Percentiles rank a stretch among this genome's conserved stretches.
Conservation (phyloP, 2,329 filamentous ascomycete species). For the Sporothrix dimorphospora region DNA sequence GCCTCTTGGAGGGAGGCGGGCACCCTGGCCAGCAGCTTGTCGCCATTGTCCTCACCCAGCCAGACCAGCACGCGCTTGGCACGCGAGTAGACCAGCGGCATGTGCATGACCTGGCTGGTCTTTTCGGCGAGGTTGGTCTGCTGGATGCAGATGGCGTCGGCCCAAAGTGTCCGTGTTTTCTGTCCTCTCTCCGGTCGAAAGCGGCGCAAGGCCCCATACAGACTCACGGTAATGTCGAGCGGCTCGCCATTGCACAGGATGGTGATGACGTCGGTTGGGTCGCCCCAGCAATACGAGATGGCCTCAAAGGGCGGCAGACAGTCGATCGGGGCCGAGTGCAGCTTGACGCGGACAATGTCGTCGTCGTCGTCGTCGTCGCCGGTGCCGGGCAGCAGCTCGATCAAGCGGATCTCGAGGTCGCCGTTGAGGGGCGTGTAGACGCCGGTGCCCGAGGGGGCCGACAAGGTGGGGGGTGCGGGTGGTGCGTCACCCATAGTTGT, state of each 20-base stretch:
- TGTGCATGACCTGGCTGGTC: constrained; percentile 43
- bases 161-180: constrained; percentile 38
- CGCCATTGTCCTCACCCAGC: constrained; percentile 40
- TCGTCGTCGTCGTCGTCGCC: neutral
- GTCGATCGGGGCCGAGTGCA: constrained; percentile 7
- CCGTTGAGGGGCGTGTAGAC: neutral
- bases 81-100: constrained; percentile 42
- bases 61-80: constrained; percentile 41
- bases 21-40: neutral
- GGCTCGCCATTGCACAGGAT: neutral
- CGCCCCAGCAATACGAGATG: constrained; percentile 24
- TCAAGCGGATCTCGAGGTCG: constrained; percentile 9
- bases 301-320: neutral
- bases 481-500: neutral
- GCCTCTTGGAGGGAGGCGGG: neutral
- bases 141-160: constrained; percentile 37
- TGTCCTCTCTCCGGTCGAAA: neutral
- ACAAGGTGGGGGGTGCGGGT: neutral
- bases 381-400: neutral
- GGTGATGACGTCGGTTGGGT: neutral
- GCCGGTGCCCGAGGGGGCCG: neutral
- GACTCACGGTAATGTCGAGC: constrained; percentile 5
- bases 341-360: constrained; percentile 13
- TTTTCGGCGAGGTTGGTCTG: constrained; percentile 37
- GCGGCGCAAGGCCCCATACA: neutral